Evolutionary conservation across 2,329 filamentous ascomycete genomes (phyloP).

Genomic region (Colletotrichum cuscutae): DNA sequence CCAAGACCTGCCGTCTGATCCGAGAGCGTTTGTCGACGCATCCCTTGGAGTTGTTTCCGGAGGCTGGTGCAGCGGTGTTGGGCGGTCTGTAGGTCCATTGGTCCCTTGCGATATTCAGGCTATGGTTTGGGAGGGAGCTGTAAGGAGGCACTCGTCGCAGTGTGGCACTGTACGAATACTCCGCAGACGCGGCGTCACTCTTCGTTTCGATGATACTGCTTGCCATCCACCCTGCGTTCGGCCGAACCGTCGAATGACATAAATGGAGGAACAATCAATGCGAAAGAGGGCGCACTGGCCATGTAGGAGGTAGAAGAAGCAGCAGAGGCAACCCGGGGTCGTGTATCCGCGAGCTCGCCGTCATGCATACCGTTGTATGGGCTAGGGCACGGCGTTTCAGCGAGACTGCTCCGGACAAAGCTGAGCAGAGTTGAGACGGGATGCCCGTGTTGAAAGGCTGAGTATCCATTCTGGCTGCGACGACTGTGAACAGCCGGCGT

Average conservation of each 20-base stretch:
- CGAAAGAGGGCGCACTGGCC: constrained; percentile 10
- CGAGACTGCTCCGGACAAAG: constrained; percentile 21
- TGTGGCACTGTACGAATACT: not conserved
- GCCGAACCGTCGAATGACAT: constrained; percentile 16
- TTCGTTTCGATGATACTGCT: not conserved
- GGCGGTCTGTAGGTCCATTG: not conserved
- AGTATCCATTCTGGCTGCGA: constrained; percentile 24
- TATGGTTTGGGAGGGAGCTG: constrained; percentile 3
- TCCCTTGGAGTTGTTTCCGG: constrained; percentile 9
- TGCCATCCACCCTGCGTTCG: not conserved
- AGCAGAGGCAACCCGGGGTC: not conserved
- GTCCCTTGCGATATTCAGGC: not conserved
- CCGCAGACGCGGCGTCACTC: not conserved
- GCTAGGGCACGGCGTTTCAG: constrained; percentile 23
- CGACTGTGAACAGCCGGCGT: not conserved
- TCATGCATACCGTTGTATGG: constrained; percentile 28
- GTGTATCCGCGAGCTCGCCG: constrained; percentile 10
- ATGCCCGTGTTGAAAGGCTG: constrained; percentile 11
- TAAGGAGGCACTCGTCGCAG: not conserved
- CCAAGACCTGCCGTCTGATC: constrained; percentile 35
- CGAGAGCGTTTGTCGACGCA: constrained; percentile 2
- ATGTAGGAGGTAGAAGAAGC: constrained; percentile 19
- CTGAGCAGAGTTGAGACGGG: constrained; percentile 25
- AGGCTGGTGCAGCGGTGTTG: not conserved
- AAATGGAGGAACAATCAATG: constrained; percentile 14